These are phyloP conservation scores for Euphorbia lathyris DNA, from an alignment of 345 rosid species.

Conservation along the genomic window DNA sequence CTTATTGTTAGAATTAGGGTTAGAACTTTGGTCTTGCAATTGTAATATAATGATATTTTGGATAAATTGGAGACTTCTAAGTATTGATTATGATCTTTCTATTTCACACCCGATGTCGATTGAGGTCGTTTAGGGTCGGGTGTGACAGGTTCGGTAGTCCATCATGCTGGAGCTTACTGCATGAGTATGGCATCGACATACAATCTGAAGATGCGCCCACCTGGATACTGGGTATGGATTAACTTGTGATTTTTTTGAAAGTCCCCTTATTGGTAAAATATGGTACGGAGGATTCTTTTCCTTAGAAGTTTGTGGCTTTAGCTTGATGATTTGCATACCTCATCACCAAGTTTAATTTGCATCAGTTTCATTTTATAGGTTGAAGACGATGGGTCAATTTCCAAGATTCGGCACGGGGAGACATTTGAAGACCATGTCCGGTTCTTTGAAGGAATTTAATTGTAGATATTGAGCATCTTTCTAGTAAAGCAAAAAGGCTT, in stretches of 20 bases:
- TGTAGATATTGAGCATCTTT: conserved; percentile 1
- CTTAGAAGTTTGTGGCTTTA: background rate
- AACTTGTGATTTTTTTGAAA: too few relatives aligned
- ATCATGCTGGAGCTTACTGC: conserved; percentile 98
- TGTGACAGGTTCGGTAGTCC: conserved; percentile 91
- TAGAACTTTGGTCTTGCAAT: too few relatives aligned
- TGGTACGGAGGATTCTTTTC: too few relatives aligned
- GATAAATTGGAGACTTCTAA: too few relatives aligned
- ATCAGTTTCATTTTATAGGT: conserved; percentile 39
- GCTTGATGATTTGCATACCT: background rate
- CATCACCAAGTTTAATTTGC: background rate
- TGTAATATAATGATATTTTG: too few relatives aligned
- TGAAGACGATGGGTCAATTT: conserved; percentile 75
- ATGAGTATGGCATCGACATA: conserved; percentile 99
- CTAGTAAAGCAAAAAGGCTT: background rate
- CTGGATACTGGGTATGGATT: conserved; percentile 95
- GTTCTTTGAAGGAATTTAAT: conserved; percentile 68
- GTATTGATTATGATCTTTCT: too few relatives aligned
- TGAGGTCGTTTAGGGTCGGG: too few relatives aligned
- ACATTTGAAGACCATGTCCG: conserved; percentile 79
- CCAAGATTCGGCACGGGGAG: conserved; percentile 82
- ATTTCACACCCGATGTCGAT: too few relatives aligned
- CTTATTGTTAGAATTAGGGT: too few relatives aligned
- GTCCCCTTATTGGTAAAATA: too few relatives aligned
- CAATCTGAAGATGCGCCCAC: conserved; percentile 99